Conservation (phyloP, 179 eudicot genomes). For the Spergularia azorica region DNA sequence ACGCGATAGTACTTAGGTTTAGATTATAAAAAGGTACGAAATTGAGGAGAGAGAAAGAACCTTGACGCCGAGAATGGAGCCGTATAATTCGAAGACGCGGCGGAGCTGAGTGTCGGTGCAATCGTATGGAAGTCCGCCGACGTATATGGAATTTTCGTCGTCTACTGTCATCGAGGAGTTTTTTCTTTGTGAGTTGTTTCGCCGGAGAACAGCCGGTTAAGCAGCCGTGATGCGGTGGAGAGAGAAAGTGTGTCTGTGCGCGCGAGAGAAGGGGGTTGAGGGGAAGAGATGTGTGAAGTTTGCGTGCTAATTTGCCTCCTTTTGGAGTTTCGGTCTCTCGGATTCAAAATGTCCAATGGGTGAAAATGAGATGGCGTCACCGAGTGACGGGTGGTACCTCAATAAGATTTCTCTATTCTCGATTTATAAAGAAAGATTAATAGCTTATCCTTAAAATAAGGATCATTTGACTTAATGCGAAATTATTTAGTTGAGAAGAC, state of each 20-base stretch:
- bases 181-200: background rate
- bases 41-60: constrained; percentile 34
- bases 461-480: too few species aligned
- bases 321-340: background rate
- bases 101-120: constrained; percentile 68
- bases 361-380: too few species aligned
- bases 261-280: too few species aligned
- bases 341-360: background rate
- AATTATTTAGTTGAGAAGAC: too few species aligned
- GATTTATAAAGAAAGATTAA: too few species aligned
- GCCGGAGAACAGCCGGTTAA: background rate
- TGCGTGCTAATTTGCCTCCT: background rate
- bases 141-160: constrained; percentile 82
- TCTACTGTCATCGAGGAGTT: constrained; percentile 58
- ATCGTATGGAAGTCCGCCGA: constrained; percentile 81
- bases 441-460: too few species aligned
- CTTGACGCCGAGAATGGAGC: constrained; percentile 74
- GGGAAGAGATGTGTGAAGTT: background rate
- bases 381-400: too few species aligned
- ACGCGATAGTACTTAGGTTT: too few species aligned
- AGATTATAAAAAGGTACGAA: too few species aligned
- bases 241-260: background rate
- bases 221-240: constrained; percentile 12
- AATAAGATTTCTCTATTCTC: too few species aligned
- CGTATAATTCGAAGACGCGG: constrained; percentile 62